Evolutionary conservation across 768 basidiomycete genomes (phyloP).

Genomic region (Hirschioporus abietinus): DNA sequence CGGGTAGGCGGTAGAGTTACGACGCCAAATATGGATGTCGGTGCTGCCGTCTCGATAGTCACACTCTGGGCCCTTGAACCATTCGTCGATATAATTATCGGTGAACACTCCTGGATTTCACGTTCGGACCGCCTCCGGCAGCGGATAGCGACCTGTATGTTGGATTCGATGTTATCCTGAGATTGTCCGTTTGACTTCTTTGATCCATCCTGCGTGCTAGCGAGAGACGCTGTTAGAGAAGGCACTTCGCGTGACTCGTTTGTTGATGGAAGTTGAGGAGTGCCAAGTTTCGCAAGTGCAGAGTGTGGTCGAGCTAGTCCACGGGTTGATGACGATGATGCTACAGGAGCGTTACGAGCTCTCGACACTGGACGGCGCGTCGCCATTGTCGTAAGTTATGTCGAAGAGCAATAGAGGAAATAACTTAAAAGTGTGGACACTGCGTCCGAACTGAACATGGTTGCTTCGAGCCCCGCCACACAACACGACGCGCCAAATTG

Average conservation of each 20-base stretch:
- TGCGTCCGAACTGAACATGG: not conserved
- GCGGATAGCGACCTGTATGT: constrained; percentile 91
- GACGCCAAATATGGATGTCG: constrained; percentile 65
- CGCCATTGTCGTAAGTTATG: constrained; percentile 41
- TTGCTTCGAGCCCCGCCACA: constrained; percentile 9
- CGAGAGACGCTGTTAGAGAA: constrained; percentile 7
- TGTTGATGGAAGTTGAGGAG: constrained; percentile 22
- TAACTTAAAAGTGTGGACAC: not conserved
- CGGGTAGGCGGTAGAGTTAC: constrained; percentile 69
- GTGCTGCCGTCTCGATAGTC: constrained; percentile 72
- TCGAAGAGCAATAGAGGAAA: not conserved
- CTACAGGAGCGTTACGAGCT: constrained; percentile 36
- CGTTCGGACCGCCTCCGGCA: constrained; percentile 82
- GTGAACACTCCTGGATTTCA: constrained; percentile 81
- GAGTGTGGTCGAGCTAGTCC: constrained; percentile 41
- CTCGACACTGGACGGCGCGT: constrained; percentile 51
- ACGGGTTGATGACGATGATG: constrained; percentile 28
- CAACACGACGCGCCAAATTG: constrained; percentile 21
- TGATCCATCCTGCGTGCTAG: constrained; percentile 11
- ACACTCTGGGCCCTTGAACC: constrained; percentile 74
- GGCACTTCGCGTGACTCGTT: not conserved
- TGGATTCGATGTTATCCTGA: constrained; percentile 55
- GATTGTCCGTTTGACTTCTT: constrained; percentile 16
- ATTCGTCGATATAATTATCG: constrained; percentile 75
- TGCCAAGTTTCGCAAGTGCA: constrained; percentile 38